Evolutionary conservation across 169 alveolate genomes (phyloP).

Genomic region (Eimeria necatrix): DNA sequence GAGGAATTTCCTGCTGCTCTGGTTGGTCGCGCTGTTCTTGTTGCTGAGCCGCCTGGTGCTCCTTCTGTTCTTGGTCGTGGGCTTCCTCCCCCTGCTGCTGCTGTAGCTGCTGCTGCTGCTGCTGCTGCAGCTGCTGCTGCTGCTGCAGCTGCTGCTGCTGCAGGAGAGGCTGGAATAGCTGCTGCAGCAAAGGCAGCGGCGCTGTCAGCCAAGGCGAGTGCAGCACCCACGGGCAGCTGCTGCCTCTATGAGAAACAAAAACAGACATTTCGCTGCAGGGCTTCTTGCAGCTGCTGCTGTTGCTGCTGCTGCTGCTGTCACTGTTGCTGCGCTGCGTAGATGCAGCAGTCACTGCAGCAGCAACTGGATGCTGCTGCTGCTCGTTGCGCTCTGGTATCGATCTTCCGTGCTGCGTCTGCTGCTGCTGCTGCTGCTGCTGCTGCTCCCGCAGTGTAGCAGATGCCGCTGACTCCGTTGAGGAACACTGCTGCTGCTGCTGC

Average conservation of each 20-base stretch:
- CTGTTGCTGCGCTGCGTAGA: background rate
- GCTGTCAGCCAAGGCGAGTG: conserved; percentile 60
- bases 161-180: conserved; percentile 12
- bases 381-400: background rate
- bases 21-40: background rate
- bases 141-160: background rate
- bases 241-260: background rate
- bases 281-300: conserved; percentile 34
- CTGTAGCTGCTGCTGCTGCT: background rate
- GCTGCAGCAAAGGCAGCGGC: conserved; percentile 58
- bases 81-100: background rate
- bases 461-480: background rate
- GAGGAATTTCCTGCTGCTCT: conserved; percentile 28
- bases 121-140: background rate
- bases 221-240: background rate
- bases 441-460: background rate
- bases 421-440: conserved; percentile 6
- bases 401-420: background rate
- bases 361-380: conserved; percentile 27
- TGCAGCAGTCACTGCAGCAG: background rate
- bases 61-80: background rate
- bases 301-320: background rate
- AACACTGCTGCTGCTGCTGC: background rate
- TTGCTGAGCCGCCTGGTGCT: background rate
- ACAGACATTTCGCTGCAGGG: conserved; percentile 15